Base-by-base conservation (phyloP, 257 asterid species). In the Lavandula angustifolia region DNA sequence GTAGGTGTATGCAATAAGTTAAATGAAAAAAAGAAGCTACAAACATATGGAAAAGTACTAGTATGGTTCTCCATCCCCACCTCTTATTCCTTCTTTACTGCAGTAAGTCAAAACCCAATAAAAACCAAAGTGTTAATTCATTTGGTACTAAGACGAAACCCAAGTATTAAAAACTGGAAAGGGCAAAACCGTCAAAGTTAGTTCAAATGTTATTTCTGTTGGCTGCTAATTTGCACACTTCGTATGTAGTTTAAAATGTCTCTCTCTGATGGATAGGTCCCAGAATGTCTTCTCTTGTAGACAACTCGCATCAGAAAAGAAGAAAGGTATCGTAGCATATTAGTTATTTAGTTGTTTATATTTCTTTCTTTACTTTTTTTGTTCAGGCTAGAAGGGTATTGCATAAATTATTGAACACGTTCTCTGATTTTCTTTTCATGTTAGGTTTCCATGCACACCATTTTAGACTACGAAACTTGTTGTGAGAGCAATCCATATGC, bases 261-360 rank as follows among this genome's bases (percentile, higher is more conserved):
- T 32, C 52, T 67, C 69, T 62, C 62, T 67, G 52, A 43, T 75
- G 71, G 62, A 47, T 86, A 92, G 99, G 71, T 84, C 74, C 81
- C 64, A 68, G 80, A 67, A 77, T 78, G 61, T 67, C 82, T 64
- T 79, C 54, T 55, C 72, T 52, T 31, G 88, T 73, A 56, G 88
- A 87, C 71, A 70, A 70, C 60, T 76, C 31, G 56, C 78, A 58
- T 75, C 42, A 53, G 47, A 87, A 83, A 79, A 79, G 82, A 82
- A 80, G 87, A 73, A 90, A 90, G 99, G 99, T 94, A 79, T 67
- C 34, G 38, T 57, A 57, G 14, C 43, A 61, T 35, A 58, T 49
- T 50, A 43, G 50, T 51, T 14, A 16, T 43, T 54, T 16, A 43
- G 50, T 51, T 14, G 27, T 43, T 54, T 16, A 33, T 53, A 7